Conservation (phyloP, 805 yeast species). For the Ogataea allantospora region DNA sequence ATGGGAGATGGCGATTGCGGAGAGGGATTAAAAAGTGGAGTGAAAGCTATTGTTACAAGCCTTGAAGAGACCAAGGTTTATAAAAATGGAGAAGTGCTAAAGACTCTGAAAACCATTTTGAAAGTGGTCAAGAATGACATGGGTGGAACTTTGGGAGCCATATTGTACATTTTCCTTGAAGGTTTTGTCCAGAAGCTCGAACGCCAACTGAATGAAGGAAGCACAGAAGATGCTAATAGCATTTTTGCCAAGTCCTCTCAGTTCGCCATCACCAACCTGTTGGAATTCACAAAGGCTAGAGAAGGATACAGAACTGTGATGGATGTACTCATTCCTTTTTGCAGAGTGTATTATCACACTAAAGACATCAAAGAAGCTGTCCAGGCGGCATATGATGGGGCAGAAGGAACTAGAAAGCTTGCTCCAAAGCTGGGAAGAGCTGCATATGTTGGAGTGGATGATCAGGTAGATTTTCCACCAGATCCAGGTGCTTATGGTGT, state of each 20-base stretch:
- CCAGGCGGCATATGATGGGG: constrained; percentile 30
- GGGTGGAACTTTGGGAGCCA: constrained; percentile 43
- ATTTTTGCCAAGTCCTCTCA: constrained; percentile 26
- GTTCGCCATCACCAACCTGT: constrained; percentile 31
- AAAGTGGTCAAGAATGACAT: constrained; percentile 35
- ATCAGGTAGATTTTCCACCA: constrained; percentile 33
- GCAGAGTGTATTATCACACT: constrained; percentile 22
- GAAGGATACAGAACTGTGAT: constrained; percentile 40
- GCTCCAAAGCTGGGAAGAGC: constrained; percentile 39
- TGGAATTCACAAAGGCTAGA: constrained; percentile 37
- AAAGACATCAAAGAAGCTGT: constrained; percentile 28
- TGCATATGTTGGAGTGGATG: constrained; percentile 36
- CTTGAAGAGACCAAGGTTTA: constrained; percentile 26
- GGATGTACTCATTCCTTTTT: constrained; percentile 41
- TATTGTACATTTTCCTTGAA: constrained; percentile 34
- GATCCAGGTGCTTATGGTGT: constrained; percentile 43
- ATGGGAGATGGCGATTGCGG: constrained; percentile 47
- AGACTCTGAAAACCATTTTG: constrained; percentile 27
- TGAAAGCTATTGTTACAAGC: constrained; percentile 28
- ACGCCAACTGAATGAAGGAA: constrained; percentile 19
- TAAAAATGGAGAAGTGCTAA: constrained; percentile 27
- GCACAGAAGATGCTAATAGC: constrained; percentile 5
- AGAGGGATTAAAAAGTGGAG: constrained; percentile 37
- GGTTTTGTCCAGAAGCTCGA: constrained; percentile 27
- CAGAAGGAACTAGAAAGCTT: constrained; percentile 36